phyloP scores from a whole-genome alignment of 805 yeast species.

The Yamadazyma insecticola region DNA sequence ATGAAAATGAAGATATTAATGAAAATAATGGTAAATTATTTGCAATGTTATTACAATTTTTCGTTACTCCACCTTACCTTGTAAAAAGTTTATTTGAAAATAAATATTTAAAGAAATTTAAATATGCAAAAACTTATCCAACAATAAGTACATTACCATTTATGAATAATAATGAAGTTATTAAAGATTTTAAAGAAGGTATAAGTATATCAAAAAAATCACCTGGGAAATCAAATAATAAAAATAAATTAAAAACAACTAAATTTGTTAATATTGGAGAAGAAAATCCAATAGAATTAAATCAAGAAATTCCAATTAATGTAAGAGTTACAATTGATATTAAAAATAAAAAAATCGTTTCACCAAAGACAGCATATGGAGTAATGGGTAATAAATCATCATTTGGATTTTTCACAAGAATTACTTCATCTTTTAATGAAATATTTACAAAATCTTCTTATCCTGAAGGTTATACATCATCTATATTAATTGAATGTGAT shows the following conservation, averaged over 20 bases:
- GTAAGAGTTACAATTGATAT: conserved; percentile 80
- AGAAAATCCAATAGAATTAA: conserved; percentile 53
- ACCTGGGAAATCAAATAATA: conserved; percentile 33
- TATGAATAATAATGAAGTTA: conserved; percentile 45
- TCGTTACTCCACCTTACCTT: conserved; percentile 81
- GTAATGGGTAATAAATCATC: conserved; percentile 53
- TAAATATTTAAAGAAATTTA: conserved; percentile 38
- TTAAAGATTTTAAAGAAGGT: conserved; percentile 56
- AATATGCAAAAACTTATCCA: conserved; percentile 66
- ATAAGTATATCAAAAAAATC: conserved; percentile 43
- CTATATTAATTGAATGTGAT: conserved; percentile 64
- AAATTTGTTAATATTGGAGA: conserved; percentile 76
- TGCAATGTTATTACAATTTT: conserved; percentile 70
- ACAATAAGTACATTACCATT: conserved; percentile 71
- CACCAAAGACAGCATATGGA: conserved; percentile 70
- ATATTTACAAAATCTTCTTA: conserved; percentile 68
- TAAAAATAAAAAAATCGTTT: conserved; percentile 56
- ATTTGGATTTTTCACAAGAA: conserved; percentile 72
- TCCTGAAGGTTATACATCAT: conserved; percentile 62
- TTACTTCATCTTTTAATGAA: conserved; percentile 55
- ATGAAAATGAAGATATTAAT: conserved; percentile 9
- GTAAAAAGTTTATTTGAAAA: conserved; percentile 55
- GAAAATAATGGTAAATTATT: conserved; percentile 44
- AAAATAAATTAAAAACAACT: conserved; percentile 53
- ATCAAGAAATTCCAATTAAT: conserved; percentile 62